A percentile compares a stretch with the other conserved stretches of the same genome.
phyloP scores from a whole-genome alignment of 2,329 filamentous ascomycete species.

The Colletotrichum cereale region DNA sequence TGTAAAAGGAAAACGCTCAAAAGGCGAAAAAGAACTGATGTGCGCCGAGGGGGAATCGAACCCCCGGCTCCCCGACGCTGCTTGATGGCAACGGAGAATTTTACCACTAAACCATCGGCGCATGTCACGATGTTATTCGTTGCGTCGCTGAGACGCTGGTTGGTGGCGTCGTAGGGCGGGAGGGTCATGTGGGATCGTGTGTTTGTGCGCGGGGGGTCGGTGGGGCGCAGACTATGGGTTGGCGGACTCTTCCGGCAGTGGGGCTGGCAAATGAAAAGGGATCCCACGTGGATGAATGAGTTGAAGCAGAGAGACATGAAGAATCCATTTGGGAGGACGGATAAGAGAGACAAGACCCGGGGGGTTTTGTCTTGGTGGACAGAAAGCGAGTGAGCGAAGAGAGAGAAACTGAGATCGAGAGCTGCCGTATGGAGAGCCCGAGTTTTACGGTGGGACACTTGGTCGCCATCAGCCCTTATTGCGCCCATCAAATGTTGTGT shows the following conservation, averaged over 20 bases:
- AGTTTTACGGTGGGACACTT: no score
- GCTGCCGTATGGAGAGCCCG: no score
- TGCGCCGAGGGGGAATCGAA: conserved; percentile 28
- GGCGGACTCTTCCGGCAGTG: not conserved
- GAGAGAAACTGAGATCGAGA: no score
- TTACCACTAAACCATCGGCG: conserved; percentile 30
- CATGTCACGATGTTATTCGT: not conserved
- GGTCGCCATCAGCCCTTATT: no score
- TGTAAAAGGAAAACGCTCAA: not conserved
- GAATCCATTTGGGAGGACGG: not conserved
- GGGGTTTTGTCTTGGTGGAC: not conserved
- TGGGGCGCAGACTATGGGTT: conserved; percentile 5
- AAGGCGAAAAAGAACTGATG: not conserved
- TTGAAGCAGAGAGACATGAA: no score
- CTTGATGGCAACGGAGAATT: conserved; percentile 26
- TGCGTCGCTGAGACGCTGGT: not conserved
- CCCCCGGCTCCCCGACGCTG: conserved; percentile 28
- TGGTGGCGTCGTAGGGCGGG: not conserved
- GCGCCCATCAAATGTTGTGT: no score
- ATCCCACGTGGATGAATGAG: not conserved
- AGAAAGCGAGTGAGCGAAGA: no score
- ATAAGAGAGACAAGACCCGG: not conserved
- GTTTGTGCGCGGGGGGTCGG: not conserved
- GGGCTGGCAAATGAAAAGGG: not conserved
- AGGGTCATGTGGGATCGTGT: not conserved